phyloP scores from a whole-genome alignment of 2,329 filamentous ascomycete genomes.

The Helicocarpus griseus region DNA sequence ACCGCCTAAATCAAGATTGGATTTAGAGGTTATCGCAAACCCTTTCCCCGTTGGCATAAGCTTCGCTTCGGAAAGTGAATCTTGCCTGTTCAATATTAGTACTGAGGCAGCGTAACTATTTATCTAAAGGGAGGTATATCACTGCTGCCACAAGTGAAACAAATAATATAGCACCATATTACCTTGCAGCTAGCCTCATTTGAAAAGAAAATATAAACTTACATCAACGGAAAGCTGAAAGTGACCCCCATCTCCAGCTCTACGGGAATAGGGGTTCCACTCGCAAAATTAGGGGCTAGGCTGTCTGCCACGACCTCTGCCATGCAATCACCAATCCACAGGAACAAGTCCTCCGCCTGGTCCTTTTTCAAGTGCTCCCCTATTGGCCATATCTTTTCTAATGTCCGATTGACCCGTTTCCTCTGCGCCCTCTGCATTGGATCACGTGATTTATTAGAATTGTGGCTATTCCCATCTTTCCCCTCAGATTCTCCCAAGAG shows the following conservation, averaged over 20 bases:
- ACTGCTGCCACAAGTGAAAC: neutral
- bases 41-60: slow-evolving; percentile 51
- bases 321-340: slow-evolving; percentile 73
- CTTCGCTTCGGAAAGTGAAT: slow-evolving; percentile 44
- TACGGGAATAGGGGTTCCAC: slow-evolving; percentile 27
- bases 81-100: slow-evolving; percentile 33
- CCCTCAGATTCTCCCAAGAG: slow-evolving; percentile 36
- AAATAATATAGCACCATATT: neutral
- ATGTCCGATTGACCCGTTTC: slow-evolving; percentile 37
- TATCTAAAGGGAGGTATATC: neutral
- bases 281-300: slow-evolving; percentile 30
- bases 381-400: slow-evolving; percentile 46
- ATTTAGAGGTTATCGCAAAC: slow-evolving; percentile 46
- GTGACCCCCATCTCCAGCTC: slow-evolving; percentile 41
- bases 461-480: slow-evolving; percentile 10
- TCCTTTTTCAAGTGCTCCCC: slow-evolving; percentile 50
- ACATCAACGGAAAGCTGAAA: slow-evolving; percentile 43
- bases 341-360: slow-evolving; percentile 64
- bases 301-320: slow-evolving; percentile 57
- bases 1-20: slow-evolving; percentile 45
- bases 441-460: slow-evolving; percentile 29
- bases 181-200: neutral
- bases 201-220: slow-evolving; percentile 14
- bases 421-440: slow-evolving; percentile 37
- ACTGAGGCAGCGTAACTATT: too few species aligned